phyloP scores from a whole-genome alignment of 2,329 filamentous ascomycete genomes.

The Didymella keratinophila region DNA sequence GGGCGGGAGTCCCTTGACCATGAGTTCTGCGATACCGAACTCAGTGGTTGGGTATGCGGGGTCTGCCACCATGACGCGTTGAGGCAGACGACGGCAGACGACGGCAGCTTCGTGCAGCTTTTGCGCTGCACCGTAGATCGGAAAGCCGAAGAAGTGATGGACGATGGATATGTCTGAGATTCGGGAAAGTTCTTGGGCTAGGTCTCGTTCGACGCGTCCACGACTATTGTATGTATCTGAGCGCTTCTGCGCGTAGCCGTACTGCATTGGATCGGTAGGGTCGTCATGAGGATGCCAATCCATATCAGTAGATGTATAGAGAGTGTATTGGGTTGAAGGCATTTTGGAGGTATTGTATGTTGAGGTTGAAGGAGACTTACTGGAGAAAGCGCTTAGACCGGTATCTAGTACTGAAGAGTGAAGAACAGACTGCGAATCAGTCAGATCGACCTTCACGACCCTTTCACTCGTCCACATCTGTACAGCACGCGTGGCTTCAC shows the following conservation, averaged over 20 bases:
- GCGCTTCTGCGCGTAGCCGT: not conserved
- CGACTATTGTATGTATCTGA: not conserved
- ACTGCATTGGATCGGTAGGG: not conserved
- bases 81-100: conserved; percentile 21
- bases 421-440: no score
- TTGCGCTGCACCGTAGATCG: not conserved
- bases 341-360: no score
- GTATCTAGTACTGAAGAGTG: no score
- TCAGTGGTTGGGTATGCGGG: conserved; percentile 27
- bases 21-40: conserved; percentile 27
- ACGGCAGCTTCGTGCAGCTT: conserved; percentile 3
- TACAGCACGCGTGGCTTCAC: no score
- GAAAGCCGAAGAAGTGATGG: not conserved
- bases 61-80: conserved; percentile 31
- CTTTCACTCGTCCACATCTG: no score
- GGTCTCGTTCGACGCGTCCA: not conserved
- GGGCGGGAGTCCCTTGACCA: conserved; percentile 3
- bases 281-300: not conserved
- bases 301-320: not conserved
- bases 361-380: no score
- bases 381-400: no score
- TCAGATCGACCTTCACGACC: no score
- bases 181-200: not conserved
- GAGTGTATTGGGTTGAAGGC: no score
- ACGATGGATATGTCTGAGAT: not conserved